Evolutionary conservation across 352 stramenopile species (phyloP).

Genomic region (Pythium coloratum): DNA sequence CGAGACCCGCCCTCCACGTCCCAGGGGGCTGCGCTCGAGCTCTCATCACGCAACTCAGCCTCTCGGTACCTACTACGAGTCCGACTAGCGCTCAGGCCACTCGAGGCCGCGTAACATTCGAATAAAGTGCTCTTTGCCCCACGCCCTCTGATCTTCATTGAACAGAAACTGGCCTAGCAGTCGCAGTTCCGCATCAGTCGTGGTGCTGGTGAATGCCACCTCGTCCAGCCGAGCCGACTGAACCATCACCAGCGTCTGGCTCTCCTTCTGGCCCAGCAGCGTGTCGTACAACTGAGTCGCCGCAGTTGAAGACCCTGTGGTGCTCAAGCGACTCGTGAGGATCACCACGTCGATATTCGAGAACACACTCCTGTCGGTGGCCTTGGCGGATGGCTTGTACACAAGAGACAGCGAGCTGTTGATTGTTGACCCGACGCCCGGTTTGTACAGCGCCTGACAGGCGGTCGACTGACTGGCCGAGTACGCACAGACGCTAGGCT

Average conservation of each 20-base stretch:
- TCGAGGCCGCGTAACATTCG: no score
- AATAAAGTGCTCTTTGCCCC: no score
- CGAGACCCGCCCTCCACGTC: no score
- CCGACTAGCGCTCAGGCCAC: no score
- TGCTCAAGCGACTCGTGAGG: not conserved
- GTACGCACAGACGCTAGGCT: not conserved
- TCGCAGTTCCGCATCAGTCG: not conserved
- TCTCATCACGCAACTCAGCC: no score
- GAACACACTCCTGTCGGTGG: not conserved
- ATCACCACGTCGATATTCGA: not conserved
- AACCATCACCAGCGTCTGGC: not conserved
- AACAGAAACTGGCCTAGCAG: not conserved
- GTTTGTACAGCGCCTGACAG: slow-evolving; percentile 3
- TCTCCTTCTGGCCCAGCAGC: not conserved
- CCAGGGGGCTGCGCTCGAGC: no score
- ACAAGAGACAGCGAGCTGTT: not conserved
- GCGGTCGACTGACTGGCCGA: not conserved
- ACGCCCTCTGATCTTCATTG: no score
- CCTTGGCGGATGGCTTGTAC: not conserved
- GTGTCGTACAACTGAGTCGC: not conserved
- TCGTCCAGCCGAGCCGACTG: not conserved
- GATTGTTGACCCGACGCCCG: not conserved
- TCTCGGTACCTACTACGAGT: no score
- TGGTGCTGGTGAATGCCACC: not conserved
- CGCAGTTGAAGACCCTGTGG: not conserved